Base-by-base conservation (phyloP, 495 filamentous ascomycete genomes). In the Margaritispora aquatica region DNA sequence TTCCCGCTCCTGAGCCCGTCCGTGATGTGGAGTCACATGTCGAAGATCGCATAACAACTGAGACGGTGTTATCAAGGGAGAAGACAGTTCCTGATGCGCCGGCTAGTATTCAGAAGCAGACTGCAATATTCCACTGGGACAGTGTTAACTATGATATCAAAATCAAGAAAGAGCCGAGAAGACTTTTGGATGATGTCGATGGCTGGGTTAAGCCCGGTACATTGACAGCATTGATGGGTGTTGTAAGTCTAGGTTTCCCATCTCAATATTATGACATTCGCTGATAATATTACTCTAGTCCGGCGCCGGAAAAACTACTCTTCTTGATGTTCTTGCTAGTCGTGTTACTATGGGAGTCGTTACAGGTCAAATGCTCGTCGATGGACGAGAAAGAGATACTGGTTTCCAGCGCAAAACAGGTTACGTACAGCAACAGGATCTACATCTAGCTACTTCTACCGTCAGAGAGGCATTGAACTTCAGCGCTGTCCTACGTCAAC, bases 381-480 rank as follows among this genome's bases (percentile, higher is more conserved):
- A 96, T 66, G 92, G 90, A 2, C 77, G 76, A 20, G 82, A 77
- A 51, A 80, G 87, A 29, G 88, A 95, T 66, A 78, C 80, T 21
- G 90, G 88, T 0, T 96, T 96, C 80, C 90, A 94, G 67, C 86
- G 92, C 44, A 95, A 94, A 76, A 96, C 91, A 1, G 92, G 92
- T 36, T 97, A 96, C 66, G 92, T 94, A 20, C 90, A 97, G 65
- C 92, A 97, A 72, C 91, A 96, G 72, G 92, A 97, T 82, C 81
- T 97, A 15, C 92, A 96, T 70, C 79, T 95, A 29, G 78, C 86
- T 27, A 96, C 91, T 1, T 84, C 86, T 1, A 97, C 92, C 1
- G 92, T 96, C 50, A 83, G 92, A 57, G 92, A 89, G 68, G 90
- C 90, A 29, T 76, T 96, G 20, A 79, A 79, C 44, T 96, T 96